Conservation (phyloP, 306 rosid species). For the Castanea mollissima region DNA sequence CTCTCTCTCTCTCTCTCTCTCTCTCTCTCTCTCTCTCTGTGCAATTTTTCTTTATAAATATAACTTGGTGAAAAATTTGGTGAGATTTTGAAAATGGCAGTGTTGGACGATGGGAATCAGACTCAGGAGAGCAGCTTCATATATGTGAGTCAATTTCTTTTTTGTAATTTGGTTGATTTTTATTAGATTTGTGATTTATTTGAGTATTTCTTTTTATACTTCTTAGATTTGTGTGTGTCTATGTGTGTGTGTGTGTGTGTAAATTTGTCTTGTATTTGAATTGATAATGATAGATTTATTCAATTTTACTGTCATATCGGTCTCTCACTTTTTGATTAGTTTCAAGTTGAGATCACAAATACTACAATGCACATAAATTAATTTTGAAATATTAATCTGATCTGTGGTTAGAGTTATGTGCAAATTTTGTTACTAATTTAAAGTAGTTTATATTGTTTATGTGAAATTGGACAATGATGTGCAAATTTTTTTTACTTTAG, state of each 20-base stretch:
- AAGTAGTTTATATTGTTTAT: not conserved
- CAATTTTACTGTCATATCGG: not conserved
- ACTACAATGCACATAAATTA: not conserved
- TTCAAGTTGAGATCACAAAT: not conserved
- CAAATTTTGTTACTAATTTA: not conserved
- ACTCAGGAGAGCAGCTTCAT: constrained; percentile 79
- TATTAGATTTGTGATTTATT: not conserved
- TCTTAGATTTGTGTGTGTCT: not conserved
- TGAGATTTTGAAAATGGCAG: constrained; percentile 5
- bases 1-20: not conserved
- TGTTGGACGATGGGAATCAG: constrained; percentile 50
- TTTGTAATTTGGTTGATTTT: not conserved
- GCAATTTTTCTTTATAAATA: not conserved
- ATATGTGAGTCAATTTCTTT: constrained; percentile 48
- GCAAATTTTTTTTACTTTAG: not conserved
- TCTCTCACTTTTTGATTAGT: not conserved
- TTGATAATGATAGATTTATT: not conserved
- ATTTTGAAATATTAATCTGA: not conserved
- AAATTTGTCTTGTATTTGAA: not conserved
- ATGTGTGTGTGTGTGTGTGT: too few species aligned
- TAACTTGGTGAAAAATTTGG: not conserved
- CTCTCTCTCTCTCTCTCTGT: not conserved
- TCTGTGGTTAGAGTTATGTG: not conserved
- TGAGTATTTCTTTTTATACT: not conserved
- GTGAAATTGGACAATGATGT: not conserved